Base-by-base conservation (phyloP, 2,329 filamentous ascomycete genomes). In the Aspergillus ruber region DNA sequence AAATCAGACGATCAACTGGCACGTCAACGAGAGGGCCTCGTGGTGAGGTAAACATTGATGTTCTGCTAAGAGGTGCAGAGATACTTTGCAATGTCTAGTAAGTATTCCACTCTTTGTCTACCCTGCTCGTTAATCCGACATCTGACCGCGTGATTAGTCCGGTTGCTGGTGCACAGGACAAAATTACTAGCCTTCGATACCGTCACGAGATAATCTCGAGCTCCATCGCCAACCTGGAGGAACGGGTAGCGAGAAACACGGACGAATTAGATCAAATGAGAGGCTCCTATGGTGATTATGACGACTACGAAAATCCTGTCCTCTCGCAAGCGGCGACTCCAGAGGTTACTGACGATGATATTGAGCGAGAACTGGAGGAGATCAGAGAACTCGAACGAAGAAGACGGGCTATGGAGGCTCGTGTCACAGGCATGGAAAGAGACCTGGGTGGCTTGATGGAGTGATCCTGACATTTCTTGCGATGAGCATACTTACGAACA, bases 11-110 rank as follows among this genome's bases (percentile, higher is more conserved):
- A 49, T 80, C 78, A 4, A 77, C 73, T 53, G 81, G 69, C 53
- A 78, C 76, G 42, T 79, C 79, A 41, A 73, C 71, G 38, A 75
- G 71, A 33, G 70, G 73, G 7, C 53, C 73, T 43, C 74, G 74
- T 25, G 85, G 84, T 8, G 89, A 94, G 20, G 78, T 96, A 2
- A 88, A 97, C 66, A 83, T 97, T 3, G 88, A 95, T 60, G 78
- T 95, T 1, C 72, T 98, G 25, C 76, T 98, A 18, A 78, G 81
- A 45, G 90, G 91, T 1, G 91, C 90, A 0, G 90, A 96, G 74
- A 95, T 90, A 74, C 78, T 97, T 25, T 90, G 90, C 57, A 80
- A 80, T 40, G 90, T 96, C 23, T 97, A 96, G 79, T 82, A 67
- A 51, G 78, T 12, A 6, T 32, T 45, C 45, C 18, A 3, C 17